phyloP scores from a whole-genome alignment of 345 rosid species.

The Psidium guajava region DNA sequence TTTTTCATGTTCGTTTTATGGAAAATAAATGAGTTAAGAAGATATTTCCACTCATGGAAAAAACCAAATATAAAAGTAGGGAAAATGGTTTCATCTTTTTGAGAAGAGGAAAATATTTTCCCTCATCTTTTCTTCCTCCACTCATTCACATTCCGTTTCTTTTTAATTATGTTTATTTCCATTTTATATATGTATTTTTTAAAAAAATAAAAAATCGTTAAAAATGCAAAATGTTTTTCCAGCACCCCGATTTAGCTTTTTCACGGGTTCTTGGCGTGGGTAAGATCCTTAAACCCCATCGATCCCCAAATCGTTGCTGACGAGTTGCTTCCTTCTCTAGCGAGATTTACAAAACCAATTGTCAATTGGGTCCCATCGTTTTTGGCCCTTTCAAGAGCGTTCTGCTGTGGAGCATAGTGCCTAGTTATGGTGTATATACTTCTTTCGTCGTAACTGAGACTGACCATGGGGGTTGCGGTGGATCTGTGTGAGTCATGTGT shows the following conservation, averaged over 20 bases:
- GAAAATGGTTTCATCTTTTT: no score
- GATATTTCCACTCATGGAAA: no score
- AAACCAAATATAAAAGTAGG: no score
- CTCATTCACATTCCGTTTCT: no score
- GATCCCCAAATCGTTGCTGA: not conserved
- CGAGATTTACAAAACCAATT: not conserved
- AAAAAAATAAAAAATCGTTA: no score
- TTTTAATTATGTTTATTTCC: no score
- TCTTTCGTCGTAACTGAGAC: not conserved
- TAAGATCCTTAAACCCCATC: constrained; percentile 1
- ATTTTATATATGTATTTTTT: no score
- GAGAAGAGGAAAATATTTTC: no score
- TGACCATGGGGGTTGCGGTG: not conserved
- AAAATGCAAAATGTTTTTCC: no score
- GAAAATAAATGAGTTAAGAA: no score
- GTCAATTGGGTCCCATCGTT: not conserved
- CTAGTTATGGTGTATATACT: not conserved
- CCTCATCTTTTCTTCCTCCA: no score
- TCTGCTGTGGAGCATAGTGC: not conserved
- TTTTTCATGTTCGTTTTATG: no score
- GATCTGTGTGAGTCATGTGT: not conserved
- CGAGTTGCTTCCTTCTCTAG: not conserved
- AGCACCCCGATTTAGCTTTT: constrained; percentile 97
- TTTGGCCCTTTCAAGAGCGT: not conserved
- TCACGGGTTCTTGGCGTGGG: constrained; percentile 63